Evolutionary conservation across 768 basidiomycete species (phyloP).

Genomic region (Pulveroboletus sp.): DNA sequence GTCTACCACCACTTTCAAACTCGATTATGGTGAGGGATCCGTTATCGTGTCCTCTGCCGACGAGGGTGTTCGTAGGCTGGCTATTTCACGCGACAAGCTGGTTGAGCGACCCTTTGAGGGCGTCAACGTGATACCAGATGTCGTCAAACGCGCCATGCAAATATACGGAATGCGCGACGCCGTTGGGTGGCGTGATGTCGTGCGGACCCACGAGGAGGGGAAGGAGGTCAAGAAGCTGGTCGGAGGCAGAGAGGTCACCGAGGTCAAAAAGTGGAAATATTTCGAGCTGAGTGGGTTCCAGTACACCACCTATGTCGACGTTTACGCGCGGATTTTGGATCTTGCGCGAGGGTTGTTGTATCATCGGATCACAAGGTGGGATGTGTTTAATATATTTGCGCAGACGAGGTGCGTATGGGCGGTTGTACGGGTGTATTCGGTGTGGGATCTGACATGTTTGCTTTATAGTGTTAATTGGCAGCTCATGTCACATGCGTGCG

Average conservation of each 20-base stretch:
- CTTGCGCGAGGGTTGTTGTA: conserved; percentile 69
- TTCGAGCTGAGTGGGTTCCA: conserved; percentile 89
- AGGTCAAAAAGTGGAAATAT: conserved; percentile 96
- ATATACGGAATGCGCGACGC: conserved; percentile 73
- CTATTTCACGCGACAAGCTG: conserved; percentile 51
- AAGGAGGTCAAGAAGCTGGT: conserved; percentile 85
- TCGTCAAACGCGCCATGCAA: conserved; percentile 68
- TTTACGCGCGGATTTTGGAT: conserved; percentile 59
- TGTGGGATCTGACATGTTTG: not conserved
- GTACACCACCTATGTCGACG: conserved; percentile 69
- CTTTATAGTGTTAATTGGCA: conserved; percentile 75
- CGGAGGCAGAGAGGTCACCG: conserved; percentile 73
- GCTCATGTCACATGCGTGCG: conserved; percentile 77
- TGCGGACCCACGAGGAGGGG: conserved; percentile 72
- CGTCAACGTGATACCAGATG: conserved; percentile 76
- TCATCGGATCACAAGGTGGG: conserved; percentile 59
- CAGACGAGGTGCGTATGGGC: conserved; percentile 63
- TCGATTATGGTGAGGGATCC: conserved; percentile 53
- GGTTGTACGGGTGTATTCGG: not conserved
- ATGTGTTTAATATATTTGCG: conserved; percentile 89
- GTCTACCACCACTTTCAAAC: conserved; percentile 1
- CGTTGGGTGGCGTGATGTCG: conserved; percentile 73
- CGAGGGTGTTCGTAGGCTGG: conserved; percentile 56
- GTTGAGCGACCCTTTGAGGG: conserved; percentile 66
- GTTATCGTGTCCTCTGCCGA: conserved; percentile 52